phyloP scores from a whole-genome alignment of 805 yeast genomes.

The Middelhovenomyces tepae region DNA sequence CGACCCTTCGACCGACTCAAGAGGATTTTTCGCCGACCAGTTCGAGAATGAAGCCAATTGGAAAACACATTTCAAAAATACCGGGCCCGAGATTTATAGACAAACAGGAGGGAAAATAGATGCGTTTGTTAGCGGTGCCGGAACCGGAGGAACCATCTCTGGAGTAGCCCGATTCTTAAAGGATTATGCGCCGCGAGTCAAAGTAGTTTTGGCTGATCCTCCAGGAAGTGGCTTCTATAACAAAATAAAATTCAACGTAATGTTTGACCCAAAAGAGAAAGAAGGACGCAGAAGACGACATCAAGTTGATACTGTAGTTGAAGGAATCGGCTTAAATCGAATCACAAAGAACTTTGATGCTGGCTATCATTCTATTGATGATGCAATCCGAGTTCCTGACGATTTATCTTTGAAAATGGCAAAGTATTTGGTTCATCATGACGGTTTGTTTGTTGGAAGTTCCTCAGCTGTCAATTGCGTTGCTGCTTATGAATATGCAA shows the following conservation, averaged over 20 bases:
- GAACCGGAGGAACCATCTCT: conserved; percentile 96
- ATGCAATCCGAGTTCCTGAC: conserved; percentile 71
- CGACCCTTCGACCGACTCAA: conserved; percentile 30
- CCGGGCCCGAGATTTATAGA: conserved; percentile 87
- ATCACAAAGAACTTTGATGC: conserved; percentile 70
- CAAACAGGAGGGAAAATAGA: conserved; percentile 64
- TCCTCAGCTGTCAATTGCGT: conserved; percentile 92
- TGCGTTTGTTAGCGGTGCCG: conserved; percentile 82
- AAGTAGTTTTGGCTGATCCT: conserved; percentile 78
- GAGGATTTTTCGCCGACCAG: conserved; percentile 88
- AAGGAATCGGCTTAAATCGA: conserved; percentile 88
- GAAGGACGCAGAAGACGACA: conserved; percentile 94
- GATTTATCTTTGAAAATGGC: conserved; percentile 85
- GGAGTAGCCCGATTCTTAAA: conserved; percentile 78
- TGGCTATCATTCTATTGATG: conserved; percentile 67
- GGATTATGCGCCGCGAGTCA: conserved; percentile 34
- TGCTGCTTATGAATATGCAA: conserved; percentile 64
- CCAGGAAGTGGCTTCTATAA: conserved; percentile 91
- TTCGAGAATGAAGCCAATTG: conserved; percentile 91
- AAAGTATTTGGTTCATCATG: conserved; percentile 63
- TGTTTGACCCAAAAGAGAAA: conserved; percentile 81
- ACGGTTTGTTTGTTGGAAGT: conserved; percentile 87
- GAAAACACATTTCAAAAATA: conserved; percentile 69
- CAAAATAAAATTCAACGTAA: conserved; percentile 79
- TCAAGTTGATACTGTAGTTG: conserved; percentile 91